Evolutionary conservation across 2,329 filamentous ascomycete genomes (phyloP).

Genomic region (Cladophialophora yegresii): DNA sequence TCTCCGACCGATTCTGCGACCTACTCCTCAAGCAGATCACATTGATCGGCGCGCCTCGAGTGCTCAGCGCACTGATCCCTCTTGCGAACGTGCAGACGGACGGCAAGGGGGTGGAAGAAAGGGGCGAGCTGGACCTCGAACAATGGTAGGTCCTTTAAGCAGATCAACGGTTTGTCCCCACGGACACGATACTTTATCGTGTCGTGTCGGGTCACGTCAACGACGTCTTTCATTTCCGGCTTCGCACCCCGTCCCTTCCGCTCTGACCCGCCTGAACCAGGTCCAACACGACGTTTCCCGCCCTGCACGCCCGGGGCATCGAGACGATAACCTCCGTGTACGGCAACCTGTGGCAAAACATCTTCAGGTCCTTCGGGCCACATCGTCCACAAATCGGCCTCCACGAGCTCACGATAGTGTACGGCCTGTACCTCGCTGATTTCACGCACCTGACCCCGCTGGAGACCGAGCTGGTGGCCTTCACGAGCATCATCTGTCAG

Average conservation of each 20-base stretch:
- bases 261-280: slow-evolving; percentile 16
- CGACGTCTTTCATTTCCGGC: too few relatives aligned
- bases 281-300: slow-evolving; percentile 33
- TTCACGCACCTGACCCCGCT: slow-evolving; percentile 46
- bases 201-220: too few relatives aligned
- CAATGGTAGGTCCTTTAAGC: slow-evolving; percentile 16
- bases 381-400: slow-evolving; percentile 59
- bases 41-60: slow-evolving; percentile 40
- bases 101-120: slow-evolving; percentile 25
- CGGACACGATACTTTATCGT: too few relatives aligned
- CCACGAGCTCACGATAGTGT: slow-evolving; percentile 73
- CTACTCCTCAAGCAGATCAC: slow-evolving; percentile 41
- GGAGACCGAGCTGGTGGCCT: slow-evolving; percentile 50
- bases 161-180: too few relatives aligned
- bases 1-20: slow-evolving; percentile 37
- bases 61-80: slow-evolving; percentile 39
- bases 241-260: too few relatives aligned
- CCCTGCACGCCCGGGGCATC: slow-evolving; percentile 38
- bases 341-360: slow-evolving; percentile 38
- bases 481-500: slow-evolving; percentile 38
- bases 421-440: slow-evolving; percentile 57
- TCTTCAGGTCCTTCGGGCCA: slow-evolving; percentile 40
- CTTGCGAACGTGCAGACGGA: slow-evolving; percentile 38
- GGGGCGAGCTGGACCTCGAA: slow-evolving; percentile 24
- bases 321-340: slow-evolving; percentile 40